Evolutionary conservation across 2,329 filamentous ascomycete species (phyloP), one percentile per base, ranked within the genome.

Genomic region (Botrytis paeoniae): DNA sequence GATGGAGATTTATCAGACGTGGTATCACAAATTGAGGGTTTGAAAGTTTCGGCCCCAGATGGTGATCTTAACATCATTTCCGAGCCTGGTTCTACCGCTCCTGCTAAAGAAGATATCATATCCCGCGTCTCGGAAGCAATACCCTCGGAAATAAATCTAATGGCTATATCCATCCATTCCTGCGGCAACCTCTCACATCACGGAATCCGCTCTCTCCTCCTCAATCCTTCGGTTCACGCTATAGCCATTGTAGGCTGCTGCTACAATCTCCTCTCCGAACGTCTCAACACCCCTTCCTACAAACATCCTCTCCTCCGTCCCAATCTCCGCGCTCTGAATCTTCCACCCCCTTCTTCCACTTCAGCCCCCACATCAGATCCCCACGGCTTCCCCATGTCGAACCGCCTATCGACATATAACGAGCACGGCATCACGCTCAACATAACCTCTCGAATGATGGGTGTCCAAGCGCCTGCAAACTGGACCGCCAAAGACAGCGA

Each of bases 111-210:
- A 41, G 57, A n/a, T 10, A 45, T 62, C n/a, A 43, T 62, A 45
- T 61, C 51, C 7, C 43, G 57, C 29, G 37, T 69, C 25, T 61
- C 71, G 4, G 64, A 62, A 70, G 29, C 32, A 14, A 22, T n/a
- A 64, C 59, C 57, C 16, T 25, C 71, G 5, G 65, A 70, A 62
- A 70, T 51, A 74, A 84, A 83, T 16, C 85, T 97, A 54, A 94
- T 98, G 91, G 93, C 95, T 25, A 91, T 98, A 43, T 98, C 96
- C 0, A 93, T 99, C 29, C 96, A 99, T 82, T 98, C 95, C 0
- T 99, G 96, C 80, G 96, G 96, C 41, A 98, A 99, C 78, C 89
- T 99, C n/a, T 92, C 97, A 0, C 96, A 99, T 82, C 95, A 97
- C 80, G 96, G 93, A 16, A 91, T 99, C 73, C 91, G 93, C 22